A percentile compares a stretch with the other conserved stretches of the same genome.
Evolutionary conservation across 306 rosid species (phyloP).

Genomic region (Lathyrus tuberosus): DNA sequence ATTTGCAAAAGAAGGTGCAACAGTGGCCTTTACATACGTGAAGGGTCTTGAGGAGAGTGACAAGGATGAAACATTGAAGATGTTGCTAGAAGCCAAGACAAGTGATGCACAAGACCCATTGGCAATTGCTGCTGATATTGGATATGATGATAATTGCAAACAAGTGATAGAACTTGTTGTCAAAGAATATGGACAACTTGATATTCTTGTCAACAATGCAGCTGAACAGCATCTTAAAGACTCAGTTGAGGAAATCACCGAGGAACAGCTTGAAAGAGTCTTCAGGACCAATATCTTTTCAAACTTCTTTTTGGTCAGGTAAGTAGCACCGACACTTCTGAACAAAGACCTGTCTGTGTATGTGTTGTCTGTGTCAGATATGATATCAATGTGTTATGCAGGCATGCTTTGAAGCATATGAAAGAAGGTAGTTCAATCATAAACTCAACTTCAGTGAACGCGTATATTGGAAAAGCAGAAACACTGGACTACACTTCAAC

Average conservation of each 20-base stretch:
- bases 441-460: constrained; percentile 59
- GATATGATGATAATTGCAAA: constrained; percentile 56
- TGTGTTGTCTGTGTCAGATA: too few species aligned
- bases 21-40: constrained; percentile 63
- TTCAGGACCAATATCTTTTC: constrained; percentile 65
- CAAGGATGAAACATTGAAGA: constrained; percentile 49
- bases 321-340: too few species aligned
- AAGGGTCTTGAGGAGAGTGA: constrained; percentile 61
- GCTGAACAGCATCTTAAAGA: constrained; percentile 45
- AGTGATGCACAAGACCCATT: constrained; percentile 50
- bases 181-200: constrained; percentile 50
- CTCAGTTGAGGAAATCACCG: constrained; percentile 47
- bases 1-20: constrained; percentile 59
- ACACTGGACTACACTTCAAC: constrained; percentile 51
- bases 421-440: constrained; percentile 63
- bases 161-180: constrained; percentile 50
- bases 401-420: constrained; percentile 70
- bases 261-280: constrained; percentile 47
- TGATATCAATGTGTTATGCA: constrained; percentile 13
- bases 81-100: constrained; percentile 42
- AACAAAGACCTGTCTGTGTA: too few species aligned
- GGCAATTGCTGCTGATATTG: constrained; percentile 57
- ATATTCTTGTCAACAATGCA: constrained; percentile 61
- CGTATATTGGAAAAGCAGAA: constrained; percentile 48
- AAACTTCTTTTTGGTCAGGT: constrained; percentile 59